A percentile compares a stretch with the other conserved stretches of the same genome.
Conservation (phyloP, 495 filamentous ascomycete genomes). For the Penicillium paradoxum region DNA sequence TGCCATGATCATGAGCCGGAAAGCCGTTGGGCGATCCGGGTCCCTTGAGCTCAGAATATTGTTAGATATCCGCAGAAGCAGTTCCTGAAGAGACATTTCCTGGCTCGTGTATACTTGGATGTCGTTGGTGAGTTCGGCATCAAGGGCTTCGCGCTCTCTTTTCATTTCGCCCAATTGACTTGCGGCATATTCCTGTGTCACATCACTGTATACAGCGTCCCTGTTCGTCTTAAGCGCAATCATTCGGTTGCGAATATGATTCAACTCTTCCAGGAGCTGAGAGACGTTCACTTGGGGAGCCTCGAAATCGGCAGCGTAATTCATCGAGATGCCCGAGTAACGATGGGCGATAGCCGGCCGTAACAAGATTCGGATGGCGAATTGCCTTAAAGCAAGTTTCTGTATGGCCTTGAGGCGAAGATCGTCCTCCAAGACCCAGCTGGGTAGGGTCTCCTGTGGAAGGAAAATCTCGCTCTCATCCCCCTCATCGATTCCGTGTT, state of each 20-base stretch:
- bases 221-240: slow-evolving; percentile 19
- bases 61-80: slow-evolving; percentile 32
- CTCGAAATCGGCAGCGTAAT: slow-evolving; percentile 25
- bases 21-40: slow-evolving; percentile 33
- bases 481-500: slow-evolving; percentile 10
- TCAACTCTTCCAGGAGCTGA: slow-evolving; percentile 31
- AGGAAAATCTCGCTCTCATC: slow-evolving; percentile 14
- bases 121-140: slow-evolving; percentile 29
- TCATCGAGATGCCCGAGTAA: slow-evolving; percentile 35
- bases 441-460: slow-evolving; percentile 20
- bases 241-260: slow-evolving; percentile 29
- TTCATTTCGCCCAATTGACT: slow-evolving; percentile 9
- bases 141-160: slow-evolving; percentile 20
- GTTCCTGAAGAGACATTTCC: slow-evolving; percentile 34
- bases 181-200: slow-evolving; percentile 19
- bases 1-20: slow-evolving; percentile 33
- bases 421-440: slow-evolving; percentile 28
- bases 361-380: slow-evolving; percentile 38
- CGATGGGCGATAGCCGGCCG: slow-evolving; percentile 38
- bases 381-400: slow-evolving; percentile 40
- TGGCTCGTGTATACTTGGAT: slow-evolving; percentile 26
- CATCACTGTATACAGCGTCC: slow-evolving; percentile 24
- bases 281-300: slow-evolving; percentile 28
- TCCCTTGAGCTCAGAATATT: slow-evolving; percentile 32
- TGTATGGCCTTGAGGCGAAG: slow-evolving; percentile 38